Evolutionary conservation across 768 basidiomycete species (phyloP).

Genomic region (Termitomyces sp.): DNA sequence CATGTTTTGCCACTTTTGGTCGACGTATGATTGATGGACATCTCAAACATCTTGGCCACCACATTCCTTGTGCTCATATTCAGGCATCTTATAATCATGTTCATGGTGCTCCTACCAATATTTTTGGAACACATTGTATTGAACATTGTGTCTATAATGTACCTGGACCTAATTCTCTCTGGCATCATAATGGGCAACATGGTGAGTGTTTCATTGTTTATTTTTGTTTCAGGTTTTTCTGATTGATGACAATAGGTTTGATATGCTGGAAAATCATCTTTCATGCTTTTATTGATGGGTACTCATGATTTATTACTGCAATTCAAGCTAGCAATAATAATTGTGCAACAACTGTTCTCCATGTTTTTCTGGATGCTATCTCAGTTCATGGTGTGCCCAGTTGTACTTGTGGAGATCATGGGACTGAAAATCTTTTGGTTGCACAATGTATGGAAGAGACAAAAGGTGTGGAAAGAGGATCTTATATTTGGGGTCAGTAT

Average conservation of each 20-base stretch:
- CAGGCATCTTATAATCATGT: slow-evolving; percentile 18
- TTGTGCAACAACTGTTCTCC: slow-evolving; percentile 30
- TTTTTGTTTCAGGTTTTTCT: no score
- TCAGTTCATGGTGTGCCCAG: slow-evolving; percentile 26
- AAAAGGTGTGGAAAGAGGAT: slow-evolving; percentile 19
- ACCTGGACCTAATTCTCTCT: slow-evolving; percentile 29
- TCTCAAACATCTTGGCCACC: slow-evolving; percentile 15
- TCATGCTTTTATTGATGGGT: slow-evolving; percentile 33
- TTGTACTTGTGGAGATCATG: slow-evolving; percentile 34
- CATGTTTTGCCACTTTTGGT: not conserved
- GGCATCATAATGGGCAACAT: slow-evolving; percentile 37
- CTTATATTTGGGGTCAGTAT: slow-evolving; percentile 36
- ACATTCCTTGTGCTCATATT: slow-evolving; percentile 4
- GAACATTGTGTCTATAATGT: slow-evolving; percentile 22
- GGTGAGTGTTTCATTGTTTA: slow-evolving; percentile 17
- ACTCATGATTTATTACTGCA: slow-evolving; percentile 19
- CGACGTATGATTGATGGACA: slow-evolving; percentile 20
- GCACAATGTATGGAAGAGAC: slow-evolving; percentile 27
- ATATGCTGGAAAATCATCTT: slow-evolving; percentile 27
- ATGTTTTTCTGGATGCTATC: slow-evolving; percentile 25
- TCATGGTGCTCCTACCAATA: not conserved
- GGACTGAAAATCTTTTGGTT: slow-evolving; percentile 33
- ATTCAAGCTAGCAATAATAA: slow-evolving; percentile 38
- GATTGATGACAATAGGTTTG: no score
- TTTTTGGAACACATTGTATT: slow-evolving; percentile 18